These are phyloP conservation scores for Aegilops bicornis DNA, from an alignment of 176 grass and related monocot species.

Conservation along the genomic window DNA sequence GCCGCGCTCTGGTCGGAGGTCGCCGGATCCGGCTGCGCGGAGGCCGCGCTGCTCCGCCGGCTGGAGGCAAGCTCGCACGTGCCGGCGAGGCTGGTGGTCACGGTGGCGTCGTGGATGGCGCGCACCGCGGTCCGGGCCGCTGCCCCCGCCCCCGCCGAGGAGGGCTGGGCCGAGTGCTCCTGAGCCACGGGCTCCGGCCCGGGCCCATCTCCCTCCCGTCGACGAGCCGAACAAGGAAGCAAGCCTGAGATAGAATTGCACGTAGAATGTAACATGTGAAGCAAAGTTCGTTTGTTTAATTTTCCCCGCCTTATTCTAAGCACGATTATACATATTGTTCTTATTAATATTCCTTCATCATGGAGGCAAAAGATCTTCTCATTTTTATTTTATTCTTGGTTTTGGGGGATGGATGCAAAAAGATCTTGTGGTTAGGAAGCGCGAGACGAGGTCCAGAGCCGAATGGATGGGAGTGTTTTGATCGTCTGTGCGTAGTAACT, in stretches of 20 bases:
- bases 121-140: constrained; percentile 17
- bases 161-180: constrained; percentile 75
- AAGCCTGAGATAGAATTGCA: background rate
- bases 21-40: background rate
- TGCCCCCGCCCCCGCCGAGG: constrained; percentile 9
- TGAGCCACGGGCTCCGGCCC: background rate
- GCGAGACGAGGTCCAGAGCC: background rate
- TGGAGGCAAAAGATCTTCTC: background rate
- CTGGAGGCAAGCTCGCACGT: constrained; percentile 49
- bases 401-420: no score
- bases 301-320: background rate
- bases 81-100: constrained; percentile 39
- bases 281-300: constrained; percentile 34
- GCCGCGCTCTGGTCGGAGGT: constrained; percentile 50
- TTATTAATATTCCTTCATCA: background rate
- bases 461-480: background rate
- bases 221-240: background rate
- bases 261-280: constrained; percentile 19
- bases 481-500: background rate
- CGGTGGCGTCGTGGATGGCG: constrained; percentile 48
- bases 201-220: background rate
- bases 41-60: constrained; percentile 19
- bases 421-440: constrained; percentile 12
- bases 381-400: no score
- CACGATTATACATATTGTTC: background rate